Evolutionary conservation across 176 grass and related monocot species (phyloP).

Genomic region (Oryza punctata): DNA sequence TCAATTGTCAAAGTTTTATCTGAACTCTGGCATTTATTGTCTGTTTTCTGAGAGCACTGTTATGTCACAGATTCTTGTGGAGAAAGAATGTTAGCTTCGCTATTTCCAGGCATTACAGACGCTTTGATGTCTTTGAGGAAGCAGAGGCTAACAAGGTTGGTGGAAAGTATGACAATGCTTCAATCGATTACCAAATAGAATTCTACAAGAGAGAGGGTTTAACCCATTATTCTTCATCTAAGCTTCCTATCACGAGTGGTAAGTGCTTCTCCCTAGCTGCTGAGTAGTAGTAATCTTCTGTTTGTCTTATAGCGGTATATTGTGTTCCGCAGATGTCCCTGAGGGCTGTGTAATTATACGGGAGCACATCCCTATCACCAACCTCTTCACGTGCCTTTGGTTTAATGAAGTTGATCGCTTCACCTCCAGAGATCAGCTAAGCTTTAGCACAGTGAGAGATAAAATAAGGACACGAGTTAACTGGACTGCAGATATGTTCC

Average conservation of each 20-base stretch:
- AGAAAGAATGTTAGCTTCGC: slow-evolving; percentile 81
- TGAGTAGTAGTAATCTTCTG: slow-evolving; percentile 13
- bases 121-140: slow-evolving; percentile 99
- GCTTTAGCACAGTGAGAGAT: not conserved
- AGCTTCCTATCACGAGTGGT: slow-evolving; percentile 98
- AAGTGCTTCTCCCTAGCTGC: slow-evolving; percentile 21
- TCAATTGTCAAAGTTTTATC: not conserved
- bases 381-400: not conserved
- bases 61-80: slow-evolving; percentile 89
- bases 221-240: slow-evolving; percentile 84
- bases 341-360: not conserved
- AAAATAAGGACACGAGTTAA: not conserved
- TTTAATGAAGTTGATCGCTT: not conserved
- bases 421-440: not conserved
- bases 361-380: not conserved
- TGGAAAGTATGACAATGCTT: slow-evolving; percentile 94
- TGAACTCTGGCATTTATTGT: slow-evolving; percentile 26
- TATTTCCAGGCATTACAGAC: slow-evolving; percentile 96
- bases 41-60: slow-evolving; percentile 17
- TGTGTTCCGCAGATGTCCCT: not conserved
- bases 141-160: slow-evolving; percentile 97
- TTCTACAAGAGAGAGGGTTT: slow-evolving; percentile 97
- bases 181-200: slow-evolving; percentile 91
- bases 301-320: not conserved
- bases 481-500: not conserved